Percentiles rank a stretch among this genome's conserved stretches.
Conservation (phyloP, 345 rosid genomes). For the Moricandia arvensis region DNA sequence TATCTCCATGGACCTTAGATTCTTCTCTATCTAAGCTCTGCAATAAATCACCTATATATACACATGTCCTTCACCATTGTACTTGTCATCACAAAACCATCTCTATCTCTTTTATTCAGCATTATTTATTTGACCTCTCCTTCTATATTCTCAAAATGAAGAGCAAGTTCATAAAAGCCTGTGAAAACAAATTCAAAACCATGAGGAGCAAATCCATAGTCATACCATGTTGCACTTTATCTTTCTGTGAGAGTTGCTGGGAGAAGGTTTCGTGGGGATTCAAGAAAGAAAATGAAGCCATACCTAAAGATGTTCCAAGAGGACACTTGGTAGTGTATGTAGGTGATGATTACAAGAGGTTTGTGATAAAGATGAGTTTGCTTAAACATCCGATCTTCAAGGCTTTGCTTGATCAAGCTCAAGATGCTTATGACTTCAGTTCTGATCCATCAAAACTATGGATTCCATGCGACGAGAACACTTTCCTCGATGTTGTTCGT, state of each 20-base stretch:
- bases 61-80: conserved; percentile 26
- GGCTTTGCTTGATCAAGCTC: conserved; percentile 75
- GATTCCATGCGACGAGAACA: conserved; percentile 75
- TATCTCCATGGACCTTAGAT: conserved; percentile 29
- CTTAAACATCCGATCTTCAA: conserved; percentile 75
- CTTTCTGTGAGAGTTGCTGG: conserved; percentile 48
- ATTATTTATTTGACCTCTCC: not conserved
- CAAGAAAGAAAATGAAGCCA: conserved; percentile 40
- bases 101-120: conserved; percentile 13
- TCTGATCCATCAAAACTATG: conserved; percentile 57
- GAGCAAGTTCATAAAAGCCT: conserved; percentile 45
- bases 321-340: conserved; percentile 87
- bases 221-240: conserved; percentile 44
- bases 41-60: conserved; percentile 32
- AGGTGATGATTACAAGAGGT: conserved; percentile 63
- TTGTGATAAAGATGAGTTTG: conserved; percentile 62
- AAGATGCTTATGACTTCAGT: conserved; percentile 60
- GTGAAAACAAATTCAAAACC: conserved; percentile 52
- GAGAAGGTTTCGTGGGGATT: conserved; percentile 49
- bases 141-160: conserved; percentile 32
- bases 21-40: not conserved
- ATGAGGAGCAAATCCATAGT: conserved; percentile 44
- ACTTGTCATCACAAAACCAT: conserved; percentile 27
- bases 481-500: conserved; percentile 65
- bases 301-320: conserved; percentile 82